Conservation (phyloP, 2,329 filamentous ascomycete genomes). For the Phialocephala subalpina region DNA sequence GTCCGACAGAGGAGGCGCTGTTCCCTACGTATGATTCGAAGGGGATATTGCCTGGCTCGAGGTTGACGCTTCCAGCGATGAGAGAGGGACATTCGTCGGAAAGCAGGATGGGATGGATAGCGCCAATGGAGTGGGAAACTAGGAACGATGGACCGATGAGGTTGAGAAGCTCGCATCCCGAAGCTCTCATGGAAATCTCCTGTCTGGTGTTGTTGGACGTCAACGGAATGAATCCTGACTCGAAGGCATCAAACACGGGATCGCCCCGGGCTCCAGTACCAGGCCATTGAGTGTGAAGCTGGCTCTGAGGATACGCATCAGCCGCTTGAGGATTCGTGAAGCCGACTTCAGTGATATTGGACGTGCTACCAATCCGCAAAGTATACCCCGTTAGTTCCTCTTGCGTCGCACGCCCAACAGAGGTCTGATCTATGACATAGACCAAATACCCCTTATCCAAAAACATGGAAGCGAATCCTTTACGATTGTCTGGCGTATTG, state of each 20-base stretch:
- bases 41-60: conserved; percentile 42
- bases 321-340: conserved; percentile 33
- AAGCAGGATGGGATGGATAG: conserved; percentile 34
- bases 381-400: conserved; percentile 35
- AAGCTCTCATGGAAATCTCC: conserved; percentile 41
- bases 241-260: conserved; percentile 43
- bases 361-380: conserved; percentile 32
- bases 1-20: conserved; percentile 28
- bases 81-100: conserved; percentile 42
- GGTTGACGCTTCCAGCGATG: conserved; percentile 40
- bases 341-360: conserved; percentile 33
- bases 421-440: conserved; percentile 47
- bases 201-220: conserved; percentile 41
- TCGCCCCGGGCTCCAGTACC: conserved; percentile 45
- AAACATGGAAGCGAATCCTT: conserved; percentile 56
- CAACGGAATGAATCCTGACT: conserved; percentile 40
- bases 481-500: conserved; percentile 54
- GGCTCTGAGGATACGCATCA: conserved; percentile 42
- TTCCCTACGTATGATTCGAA: conserved; percentile 36
- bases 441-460: conserved; percentile 52
- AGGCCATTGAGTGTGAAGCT: conserved; percentile 49
- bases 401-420: conserved; percentile 34
- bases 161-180: conserved; percentile 42
- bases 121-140: conserved; percentile 45
- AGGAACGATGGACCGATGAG: conserved; percentile 44